Percentiles rank a stretch among this genome's conserved stretches.
These are phyloP conservation scores for Saposhnikovia divaricata DNA, from an alignment of 129 eudicot genomes.

Conservation along the genomic window DNA sequence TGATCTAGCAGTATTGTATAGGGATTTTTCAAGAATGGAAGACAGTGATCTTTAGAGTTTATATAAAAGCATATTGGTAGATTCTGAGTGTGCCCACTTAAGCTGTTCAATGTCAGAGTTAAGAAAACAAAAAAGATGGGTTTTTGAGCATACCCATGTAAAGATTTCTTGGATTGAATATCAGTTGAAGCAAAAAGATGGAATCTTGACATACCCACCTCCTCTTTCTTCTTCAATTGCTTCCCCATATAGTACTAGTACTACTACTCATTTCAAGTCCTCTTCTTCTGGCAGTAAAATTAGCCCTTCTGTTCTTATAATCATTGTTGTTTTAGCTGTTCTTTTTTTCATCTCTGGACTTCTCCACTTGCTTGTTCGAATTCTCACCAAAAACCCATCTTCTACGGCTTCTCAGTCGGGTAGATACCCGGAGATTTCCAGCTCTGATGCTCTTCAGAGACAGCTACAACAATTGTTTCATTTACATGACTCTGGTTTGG, in stretches of 20 bases:
- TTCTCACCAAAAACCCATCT: conserved; percentile 55
- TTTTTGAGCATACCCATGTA: conserved; percentile 52
- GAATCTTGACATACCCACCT: conserved; percentile 31
- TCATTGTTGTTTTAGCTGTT: conserved; percentile 74
- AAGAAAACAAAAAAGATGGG: conserved; percentile 29
- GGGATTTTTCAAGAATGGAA: conserved; percentile 17
- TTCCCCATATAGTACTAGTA: conserved; percentile 25
- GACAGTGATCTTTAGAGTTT: neutral
- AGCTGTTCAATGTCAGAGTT: conserved; percentile 36
- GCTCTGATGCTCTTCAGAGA: conserved; percentile 69
- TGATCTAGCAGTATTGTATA: conserved; percentile 3
- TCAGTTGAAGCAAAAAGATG: conserved; percentile 47
- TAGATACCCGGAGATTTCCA: conserved; percentile 53
- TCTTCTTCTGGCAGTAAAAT: conserved; percentile 50
- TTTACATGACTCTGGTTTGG: conserved; percentile 80
- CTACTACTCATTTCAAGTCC: conserved; percentile 29
- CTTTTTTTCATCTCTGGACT: conserved; percentile 85
- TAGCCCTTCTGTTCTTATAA: conserved; percentile 77
- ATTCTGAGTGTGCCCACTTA: conserved; percentile 19
- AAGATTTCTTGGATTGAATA: conserved; percentile 61
- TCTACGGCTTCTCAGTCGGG: conserved; percentile 37
- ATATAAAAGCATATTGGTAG: neutral
- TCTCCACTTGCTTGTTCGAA: conserved; percentile 74
- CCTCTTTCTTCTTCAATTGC: conserved; percentile 23
- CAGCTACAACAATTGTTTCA: conserved; percentile 81